A percentile compares a stretch with the other conserved stretches of the same genome.
phyloP scores from a whole-genome alignment of 352 stramenopile species.

The Phytophthora pini region DNA sequence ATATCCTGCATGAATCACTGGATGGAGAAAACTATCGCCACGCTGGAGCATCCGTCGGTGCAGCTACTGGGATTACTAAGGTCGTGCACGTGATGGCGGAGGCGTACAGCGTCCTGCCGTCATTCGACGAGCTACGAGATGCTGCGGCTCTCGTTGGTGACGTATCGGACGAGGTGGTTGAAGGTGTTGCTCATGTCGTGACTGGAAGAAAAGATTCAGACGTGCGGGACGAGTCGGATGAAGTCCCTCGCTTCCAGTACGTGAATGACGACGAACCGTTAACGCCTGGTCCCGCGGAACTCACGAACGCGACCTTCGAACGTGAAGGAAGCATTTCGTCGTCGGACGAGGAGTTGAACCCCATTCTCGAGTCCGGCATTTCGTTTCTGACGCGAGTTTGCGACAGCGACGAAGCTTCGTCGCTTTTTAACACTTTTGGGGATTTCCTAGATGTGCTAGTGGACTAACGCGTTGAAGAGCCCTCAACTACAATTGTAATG shows the following conservation, averaged over 20 bases:
- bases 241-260: constrained; percentile 45
- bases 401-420: constrained; percentile 64
- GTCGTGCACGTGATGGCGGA: constrained; percentile 54
- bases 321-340: constrained; percentile 13
- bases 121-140: constrained; percentile 70
- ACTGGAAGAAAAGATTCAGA: constrained; percentile 9
- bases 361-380: constrained; percentile 53
- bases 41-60: constrained; percentile 46
- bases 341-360: constrained; percentile 31
- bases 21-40: constrained; percentile 70
- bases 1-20: constrained; percentile 66
- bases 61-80: constrained; percentile 51
- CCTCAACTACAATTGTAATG: constrained; percentile 11
- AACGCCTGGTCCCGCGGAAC: background rate
- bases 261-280: constrained; percentile 29
- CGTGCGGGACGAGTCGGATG: constrained; percentile 10
- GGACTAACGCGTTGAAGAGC: constrained; percentile 47
- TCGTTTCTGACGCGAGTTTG: constrained; percentile 62
- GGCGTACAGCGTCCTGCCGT: constrained; percentile 64
- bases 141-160: constrained; percentile 60
- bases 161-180: constrained; percentile 65
- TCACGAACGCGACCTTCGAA: constrained; percentile 32
- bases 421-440: constrained; percentile 74
- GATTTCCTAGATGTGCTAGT: constrained; percentile 76
- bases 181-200: constrained; percentile 34